Base-by-base conservation (phyloP, 179 eudicot genomes). In the Amaranthus tricolor region DNA sequence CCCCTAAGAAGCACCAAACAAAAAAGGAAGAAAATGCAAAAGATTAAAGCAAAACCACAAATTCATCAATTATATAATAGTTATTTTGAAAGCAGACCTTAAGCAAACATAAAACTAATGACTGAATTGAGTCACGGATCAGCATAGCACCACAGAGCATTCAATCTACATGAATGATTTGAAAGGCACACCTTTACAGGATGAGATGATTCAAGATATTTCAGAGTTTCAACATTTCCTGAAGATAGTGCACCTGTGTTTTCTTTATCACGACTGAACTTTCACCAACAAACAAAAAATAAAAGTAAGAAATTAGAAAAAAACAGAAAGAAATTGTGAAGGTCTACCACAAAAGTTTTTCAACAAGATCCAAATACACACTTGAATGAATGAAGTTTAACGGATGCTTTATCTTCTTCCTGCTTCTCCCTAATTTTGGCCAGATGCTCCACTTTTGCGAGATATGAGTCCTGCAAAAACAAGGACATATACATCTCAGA, bases 301-400 rank as follows among this genome's bases (percentile, higher is more conserved):
- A 9, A 67, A 73, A 62, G 77, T 43, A 73, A 49, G 54, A 74
- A 68, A 2, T 61, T 57, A 40, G 52, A 55, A 6, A 14, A 13
- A 45, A 62, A 43, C 52, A 7, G 14, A 6, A 64, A 49, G 49
- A 50, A 56, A 17, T 69, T 44, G 47, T 10, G 47, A 51, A 51
- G n/a, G 16, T 59, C 17, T 8, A 53, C 52, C 11, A 51, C 45
- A 20, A 62, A 13, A 72, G 40, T 48, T 21, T 67, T 48, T 69
- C 64, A 64, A 44, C 63, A 7, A 44, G 58, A 61, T 9, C 6
- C 72, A 74, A 16, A 51, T n/a, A 74, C 88, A 71, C 83, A 92
- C 97, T 74, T 87, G 58, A 87, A 87, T n/a, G 91, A 89, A 76
- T 89, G 94, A 77, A 93, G 89, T 67, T 83, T 79, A 24, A 88